phyloP scores from a whole-genome alignment of 805 yeast genomes.

The Lachancea sp. region DNA sequence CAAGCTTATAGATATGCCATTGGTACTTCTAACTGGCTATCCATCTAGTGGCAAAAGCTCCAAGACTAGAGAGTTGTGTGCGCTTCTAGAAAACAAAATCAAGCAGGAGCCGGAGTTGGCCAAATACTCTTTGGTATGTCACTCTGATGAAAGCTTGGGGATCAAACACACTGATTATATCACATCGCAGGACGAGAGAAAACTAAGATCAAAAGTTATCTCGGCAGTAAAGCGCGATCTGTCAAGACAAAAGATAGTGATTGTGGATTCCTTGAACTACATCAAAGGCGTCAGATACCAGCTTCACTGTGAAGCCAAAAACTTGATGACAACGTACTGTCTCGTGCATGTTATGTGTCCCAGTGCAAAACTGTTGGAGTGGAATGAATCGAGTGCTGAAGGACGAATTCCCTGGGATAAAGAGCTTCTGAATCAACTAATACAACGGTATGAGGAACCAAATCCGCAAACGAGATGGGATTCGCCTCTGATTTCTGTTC shows the following conservation, averaged over 20 bases:
- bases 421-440: conserved; percentile 56
- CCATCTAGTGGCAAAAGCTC: conserved; percentile 83
- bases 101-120: conserved; percentile 40
- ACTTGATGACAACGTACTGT: conserved; percentile 72
- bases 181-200: conserved; percentile 71
- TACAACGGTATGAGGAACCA: conserved; percentile 91
- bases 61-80: conserved; percentile 53
- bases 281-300: conserved; percentile 96
- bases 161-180: conserved; percentile 60
- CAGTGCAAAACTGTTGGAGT: conserved; percentile 48
- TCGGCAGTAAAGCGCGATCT: conserved; percentile 83
- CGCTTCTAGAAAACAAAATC: conserved; percentile 39
- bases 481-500: conserved; percentile 74
- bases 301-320: conserved; percentile 87
- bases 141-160: conserved; percentile 73
- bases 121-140: conserved; percentile 55
- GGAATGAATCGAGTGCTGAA: conserved; percentile 40
- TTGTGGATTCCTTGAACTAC: conserved; percentile 79
- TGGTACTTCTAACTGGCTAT: conserved; percentile 73
- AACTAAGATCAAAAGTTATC: conserved; percentile 76
- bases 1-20: too few species aligned
- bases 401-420: conserved; percentile 51
- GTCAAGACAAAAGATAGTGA: conserved; percentile 61
- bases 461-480: conserved; percentile 86
- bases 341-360: conserved; percentile 76